phyloP scores from a whole-genome alignment of 2,329 filamentous ascomycete genomes.

The Lecanicillium sp. region DNA sequence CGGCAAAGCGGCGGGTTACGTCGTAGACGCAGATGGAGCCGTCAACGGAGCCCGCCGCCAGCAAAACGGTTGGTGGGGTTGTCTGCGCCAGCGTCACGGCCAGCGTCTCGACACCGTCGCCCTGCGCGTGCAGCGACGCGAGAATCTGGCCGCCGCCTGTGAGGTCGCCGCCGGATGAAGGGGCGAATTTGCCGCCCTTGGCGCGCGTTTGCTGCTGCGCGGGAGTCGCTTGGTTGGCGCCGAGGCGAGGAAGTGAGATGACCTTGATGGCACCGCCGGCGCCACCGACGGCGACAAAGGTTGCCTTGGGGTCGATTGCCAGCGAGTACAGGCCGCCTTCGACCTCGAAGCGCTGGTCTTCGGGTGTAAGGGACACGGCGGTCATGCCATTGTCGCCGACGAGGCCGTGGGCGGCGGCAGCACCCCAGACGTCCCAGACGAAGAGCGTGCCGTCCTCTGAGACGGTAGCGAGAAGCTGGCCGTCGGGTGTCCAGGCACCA shows the following conservation, averaged over 20 bases:
- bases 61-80: constrained; percentile 41
- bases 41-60: constrained; percentile 61
- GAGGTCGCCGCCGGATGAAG: constrained; percentile 22
- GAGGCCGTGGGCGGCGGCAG: constrained; percentile 52
- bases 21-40: constrained; percentile 82
- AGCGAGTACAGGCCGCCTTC: constrained; percentile 88
- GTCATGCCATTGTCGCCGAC: constrained; percentile 48
- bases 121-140: constrained; percentile 72
- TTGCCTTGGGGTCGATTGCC: constrained; percentile 69
- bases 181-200: constrained; percentile 20
- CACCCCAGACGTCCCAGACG: constrained; percentile 86
- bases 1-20: constrained; percentile 73
- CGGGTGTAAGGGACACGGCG: constrained; percentile 66
- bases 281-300: constrained; percentile 78
- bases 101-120: constrained; percentile 68
- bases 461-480: constrained; percentile 77
- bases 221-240: constrained; percentile 15
- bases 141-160: constrained; percentile 54
- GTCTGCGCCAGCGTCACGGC: constrained; percentile 41
- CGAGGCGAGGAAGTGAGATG: constrained; percentile 67
- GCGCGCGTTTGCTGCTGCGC: constrained; percentile 14
- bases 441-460: constrained; percentile 82
- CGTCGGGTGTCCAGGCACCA: constrained; percentile 84
- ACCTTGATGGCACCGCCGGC: constrained; percentile 80
- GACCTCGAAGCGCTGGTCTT: constrained; percentile 85